Conservation (phyloP, 2,329 filamentous ascomycete genomes). For the Colletotrichum musae region DNA sequence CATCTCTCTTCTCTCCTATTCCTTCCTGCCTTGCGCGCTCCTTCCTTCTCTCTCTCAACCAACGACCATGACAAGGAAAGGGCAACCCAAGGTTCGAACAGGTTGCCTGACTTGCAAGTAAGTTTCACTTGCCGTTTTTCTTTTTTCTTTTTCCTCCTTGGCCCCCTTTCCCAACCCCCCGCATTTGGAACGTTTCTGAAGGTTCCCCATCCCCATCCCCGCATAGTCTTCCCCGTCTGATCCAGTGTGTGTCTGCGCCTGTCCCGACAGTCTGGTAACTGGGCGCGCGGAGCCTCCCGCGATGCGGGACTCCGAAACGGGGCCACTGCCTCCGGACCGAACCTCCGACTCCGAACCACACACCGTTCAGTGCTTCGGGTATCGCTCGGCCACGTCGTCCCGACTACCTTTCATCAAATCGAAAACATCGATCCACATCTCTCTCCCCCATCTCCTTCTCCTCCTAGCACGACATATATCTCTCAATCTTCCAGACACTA, state of each 20-base stretch:
- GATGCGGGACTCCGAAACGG: not conserved
- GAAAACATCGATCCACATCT: not conserved
- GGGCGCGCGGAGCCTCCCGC: not conserved
- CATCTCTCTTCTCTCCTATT: constrained; percentile 7
- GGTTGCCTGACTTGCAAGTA: constrained; percentile 71
- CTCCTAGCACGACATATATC: too few species aligned
- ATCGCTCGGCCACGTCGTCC: not conserved
- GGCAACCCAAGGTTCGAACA: constrained; percentile 57
- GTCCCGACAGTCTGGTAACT: constrained; percentile 4
- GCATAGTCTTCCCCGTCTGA: too few species aligned
- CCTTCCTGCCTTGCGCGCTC: not conserved
- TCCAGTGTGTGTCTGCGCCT: not conserved
- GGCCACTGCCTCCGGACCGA: not conserved
- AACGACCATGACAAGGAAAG: constrained; percentile 36
- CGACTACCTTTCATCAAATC: not conserved
- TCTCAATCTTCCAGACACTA: not conserved
- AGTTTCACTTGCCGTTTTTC: constrained; percentile 41
- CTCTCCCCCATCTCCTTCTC: not conserved
- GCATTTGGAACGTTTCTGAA: not conserved
- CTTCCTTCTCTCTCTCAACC: not conserved
- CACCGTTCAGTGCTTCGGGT: not conserved
- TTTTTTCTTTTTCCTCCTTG: not conserved
- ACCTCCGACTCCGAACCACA: not conserved
- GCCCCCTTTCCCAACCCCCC: not conserved
- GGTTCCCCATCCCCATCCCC: not conserved